These are phyloP conservation scores for Scheffersomyces coipomensis DNA, from an alignment of 805 yeast species.

Conservation along the genomic window DNA sequence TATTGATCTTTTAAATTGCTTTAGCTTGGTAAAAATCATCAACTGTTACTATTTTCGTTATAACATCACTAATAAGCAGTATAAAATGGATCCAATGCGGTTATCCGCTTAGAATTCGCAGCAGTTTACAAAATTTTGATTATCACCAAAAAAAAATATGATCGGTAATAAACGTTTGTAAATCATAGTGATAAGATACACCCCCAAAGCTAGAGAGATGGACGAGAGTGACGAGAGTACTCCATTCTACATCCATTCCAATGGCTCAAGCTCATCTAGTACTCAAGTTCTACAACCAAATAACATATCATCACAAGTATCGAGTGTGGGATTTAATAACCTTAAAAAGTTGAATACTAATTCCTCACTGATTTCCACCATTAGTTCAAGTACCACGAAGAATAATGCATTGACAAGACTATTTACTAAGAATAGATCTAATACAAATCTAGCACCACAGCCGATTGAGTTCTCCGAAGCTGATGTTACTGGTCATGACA, in stretches of 20 bases:
- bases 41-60: too few relatives aligned
- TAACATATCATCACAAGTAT: slow-evolving; percentile 15
- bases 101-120: too few relatives aligned
- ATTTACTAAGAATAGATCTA: slow-evolving; percentile 28
- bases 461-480: slow-evolving; percentile 6
- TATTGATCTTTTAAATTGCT: too few relatives aligned
- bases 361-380: slow-evolving; percentile 20
- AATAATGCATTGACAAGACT: slow-evolving; percentile 28
- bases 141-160: too few relatives aligned
- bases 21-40: too few relatives aligned
- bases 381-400: slow-evolving; percentile 19
- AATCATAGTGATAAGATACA: neutral
- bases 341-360: slow-evolving; percentile 29
- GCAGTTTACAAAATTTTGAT: too few relatives aligned
- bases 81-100: too few relatives aligned
- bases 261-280: slow-evolving; percentile 5
- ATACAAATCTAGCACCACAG: slow-evolving; percentile 12
- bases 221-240: too few relatives aligned
- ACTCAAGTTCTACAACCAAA: neutral
- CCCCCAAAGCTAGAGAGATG: neutral
- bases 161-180: too few relatives aligned
- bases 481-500: slow-evolving; percentile 4
- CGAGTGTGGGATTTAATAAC: slow-evolving; percentile 31
- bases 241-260: slow-evolving; percentile 3
- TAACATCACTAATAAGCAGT: too few relatives aligned